Evolutionary conservation across 805 yeast species (phyloP).

Genomic region (Saccharomyces cerevisiae): DNA sequence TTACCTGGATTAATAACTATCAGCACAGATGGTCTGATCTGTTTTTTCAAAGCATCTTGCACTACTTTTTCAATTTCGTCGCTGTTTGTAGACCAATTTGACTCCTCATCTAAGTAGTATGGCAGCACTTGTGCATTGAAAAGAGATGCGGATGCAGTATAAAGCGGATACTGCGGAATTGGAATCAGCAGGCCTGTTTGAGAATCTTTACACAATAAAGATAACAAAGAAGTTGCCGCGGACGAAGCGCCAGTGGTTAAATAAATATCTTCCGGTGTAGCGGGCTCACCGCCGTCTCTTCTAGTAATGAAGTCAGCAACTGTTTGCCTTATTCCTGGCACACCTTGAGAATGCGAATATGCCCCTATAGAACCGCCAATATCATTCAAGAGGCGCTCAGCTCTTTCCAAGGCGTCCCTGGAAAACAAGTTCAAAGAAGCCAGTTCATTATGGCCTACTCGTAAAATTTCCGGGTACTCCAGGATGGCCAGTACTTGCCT

Average conservation of each 20-base stretch:
- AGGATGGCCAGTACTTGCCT: constrained; percentile 80
- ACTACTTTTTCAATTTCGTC: constrained; percentile 50
- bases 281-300: constrained; percentile 71
- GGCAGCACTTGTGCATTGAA: constrained; percentile 75
- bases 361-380: constrained; percentile 83
- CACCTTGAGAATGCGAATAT: constrained; percentile 90
- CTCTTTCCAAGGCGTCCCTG: constrained; percentile 66
- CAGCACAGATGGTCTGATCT: constrained; percentile 61
- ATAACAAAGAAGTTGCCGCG: constrained; percentile 75
- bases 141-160: constrained; percentile 84
- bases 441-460: constrained; percentile 16
- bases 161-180: constrained; percentile 95
- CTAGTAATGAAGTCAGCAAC: constrained; percentile 70
- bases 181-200: constrained; percentile 81
- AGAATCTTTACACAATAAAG: constrained; percentile 57
- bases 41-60: constrained; percentile 39
- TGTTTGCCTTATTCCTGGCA: constrained; percentile 55
- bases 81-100: constrained; percentile 78
- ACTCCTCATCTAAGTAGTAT: constrained; percentile 72
- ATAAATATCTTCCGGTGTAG: constrained; percentile 65
- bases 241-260: constrained; percentile 92
- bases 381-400: constrained; percentile 46
- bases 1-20: constrained; percentile 97
- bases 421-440: constrained; percentile 29
- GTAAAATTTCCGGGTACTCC: constrained; percentile 72